Evolutionary conservation across 2,329 filamentous ascomycete genomes (phyloP), one percentile per base, ranked within the genome.

Genomic region (Phaeosphaeria sp.): DNA sequence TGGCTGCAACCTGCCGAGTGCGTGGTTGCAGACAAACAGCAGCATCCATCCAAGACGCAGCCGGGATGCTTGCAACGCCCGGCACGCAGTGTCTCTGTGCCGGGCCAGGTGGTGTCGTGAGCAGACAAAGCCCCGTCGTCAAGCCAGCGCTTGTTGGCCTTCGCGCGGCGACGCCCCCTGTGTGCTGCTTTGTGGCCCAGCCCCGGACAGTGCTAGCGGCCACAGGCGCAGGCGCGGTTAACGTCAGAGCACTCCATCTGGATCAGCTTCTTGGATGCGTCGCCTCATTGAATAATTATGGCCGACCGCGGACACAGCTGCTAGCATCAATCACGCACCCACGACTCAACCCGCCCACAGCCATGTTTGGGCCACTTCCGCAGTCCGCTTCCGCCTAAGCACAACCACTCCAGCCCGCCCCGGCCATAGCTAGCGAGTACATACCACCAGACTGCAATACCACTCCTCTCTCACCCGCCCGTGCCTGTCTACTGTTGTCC

Each of bases 191-290:
- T 63, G 60, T 52, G 50, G 36, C 6, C 30, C 30, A 6, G 30
- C 10, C 30, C 30, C 30, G 30, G 15, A 13, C 10, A 3, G 30
- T 9, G 10, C 36, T 39, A 39, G 36, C 36, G 15, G 5, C 15
- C 15, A 17, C 25, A n/a, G 25, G 4, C 25, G 25, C 25, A 27
- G 67, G 67, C 70, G 69, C 69, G 71, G 69, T 74, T 74, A 67
- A 74, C 71, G 71, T 75, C 72, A 75, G 72, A 74, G 68, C 65
- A 67, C 69, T 73, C 68, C 69, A 72, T 72, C 68, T 75, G 73
- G 72, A 74, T 76, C 74, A 76, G 73, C 72, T 70, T 72, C 71
- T 74, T 65, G 60, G 55, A 55, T 58, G 59, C 17, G 41, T 39
- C 74, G 73, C 65, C 67, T 65, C 71, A 67, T 72, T 68, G 60